Percentiles rank a stretch among this genome's conserved stretches.
These are phyloP conservation scores for Elaeagnus macrophylla DNA, from an alignment of 306 rosid species.

Conservation along the genomic window DNA sequence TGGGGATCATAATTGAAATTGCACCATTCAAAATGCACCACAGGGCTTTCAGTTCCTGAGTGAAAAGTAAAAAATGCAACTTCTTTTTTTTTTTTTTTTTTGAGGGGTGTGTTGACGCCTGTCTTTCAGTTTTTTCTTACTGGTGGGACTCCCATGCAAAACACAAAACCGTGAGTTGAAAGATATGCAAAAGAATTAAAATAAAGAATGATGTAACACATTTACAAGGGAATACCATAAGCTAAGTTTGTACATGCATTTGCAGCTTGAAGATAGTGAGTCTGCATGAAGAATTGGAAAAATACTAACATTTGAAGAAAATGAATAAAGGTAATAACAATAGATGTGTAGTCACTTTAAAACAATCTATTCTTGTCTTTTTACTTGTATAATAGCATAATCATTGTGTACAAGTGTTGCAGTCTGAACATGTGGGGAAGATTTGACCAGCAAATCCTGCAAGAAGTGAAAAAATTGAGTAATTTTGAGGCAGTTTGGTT, in stretches of 20 bases:
- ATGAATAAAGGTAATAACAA: neutral
- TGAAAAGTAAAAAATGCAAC: no score
- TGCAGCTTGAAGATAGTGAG: constrained; percentile 17
- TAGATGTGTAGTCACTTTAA: neutral
- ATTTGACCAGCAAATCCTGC: constrained; percentile 23
- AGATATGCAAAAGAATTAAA: no score
- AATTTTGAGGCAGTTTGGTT: neutral
- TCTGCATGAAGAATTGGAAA: constrained; percentile 3
- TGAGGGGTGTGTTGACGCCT: no score
- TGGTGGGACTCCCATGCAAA: no score
- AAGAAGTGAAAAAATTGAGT: neutral
- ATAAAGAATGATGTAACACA: no score
- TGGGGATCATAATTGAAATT: no score
- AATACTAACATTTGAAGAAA: constrained; percentile 2
- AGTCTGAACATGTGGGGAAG: constrained; percentile 15
- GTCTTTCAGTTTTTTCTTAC: no score
- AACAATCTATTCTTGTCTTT: neutral
- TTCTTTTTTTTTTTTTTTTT: no score
- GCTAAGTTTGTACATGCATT: constrained; percentile 8
- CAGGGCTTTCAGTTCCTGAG: no score
- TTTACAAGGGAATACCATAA: neutral
- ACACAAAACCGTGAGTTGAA: no score
- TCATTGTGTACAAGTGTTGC: constrained; percentile 9
- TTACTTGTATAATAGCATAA: constrained; percentile 19
- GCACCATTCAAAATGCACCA: no score